Evolutionary conservation across 202 grass and related monocot species (phyloP), one percentile per base, ranked within the genome.

Genomic region (Alloteropsis angusta): DNA sequence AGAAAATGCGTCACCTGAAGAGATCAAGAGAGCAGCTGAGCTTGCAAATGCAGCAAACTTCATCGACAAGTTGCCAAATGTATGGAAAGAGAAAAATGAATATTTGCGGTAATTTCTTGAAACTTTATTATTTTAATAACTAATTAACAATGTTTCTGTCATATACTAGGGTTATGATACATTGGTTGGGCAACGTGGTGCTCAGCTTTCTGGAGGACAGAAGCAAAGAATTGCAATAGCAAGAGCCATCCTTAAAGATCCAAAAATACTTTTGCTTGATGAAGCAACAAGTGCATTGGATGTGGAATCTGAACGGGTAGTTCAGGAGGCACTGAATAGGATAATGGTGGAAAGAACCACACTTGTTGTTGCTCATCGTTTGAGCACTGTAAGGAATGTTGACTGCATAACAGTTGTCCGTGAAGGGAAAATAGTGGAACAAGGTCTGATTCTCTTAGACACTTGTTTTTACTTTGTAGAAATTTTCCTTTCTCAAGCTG

Each of bases 211-310:
- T 3, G 95, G 95, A 1, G 95, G 95, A 71, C 95, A 98, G 55
- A 98, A 98, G 39, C 95, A 98, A 66, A 87, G 95, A 58, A 93
- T 95, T 77, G 95, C 92, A 43, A 98, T 98, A 26, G 95, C 95
- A 48, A 92, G 95, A 74, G 92, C 95, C 52, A 98, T 98, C 73
- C 39, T 98, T 35, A 98, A 95, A 83, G 71, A 95, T 32, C 92
- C 95, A 30, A 98, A 94, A 77, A 93, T 98, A 53, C 82, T 98
- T 37, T 74, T 98, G 50, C 87, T 98, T 30, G 95, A 98, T 76
- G 95, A 98, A 88, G 95, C 95, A 60, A 98, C 95, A 60, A 98
- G 92, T 82, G 95, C 95, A 61, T 37, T 98, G 67, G 95, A 98
- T 84, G 78, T 86, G 18, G 92, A 95, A 78, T 98, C 95, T 19